Conservation (phyloP, 495 filamentous ascomycete genomes). For the Aspergillus avenaceus region DNA sequence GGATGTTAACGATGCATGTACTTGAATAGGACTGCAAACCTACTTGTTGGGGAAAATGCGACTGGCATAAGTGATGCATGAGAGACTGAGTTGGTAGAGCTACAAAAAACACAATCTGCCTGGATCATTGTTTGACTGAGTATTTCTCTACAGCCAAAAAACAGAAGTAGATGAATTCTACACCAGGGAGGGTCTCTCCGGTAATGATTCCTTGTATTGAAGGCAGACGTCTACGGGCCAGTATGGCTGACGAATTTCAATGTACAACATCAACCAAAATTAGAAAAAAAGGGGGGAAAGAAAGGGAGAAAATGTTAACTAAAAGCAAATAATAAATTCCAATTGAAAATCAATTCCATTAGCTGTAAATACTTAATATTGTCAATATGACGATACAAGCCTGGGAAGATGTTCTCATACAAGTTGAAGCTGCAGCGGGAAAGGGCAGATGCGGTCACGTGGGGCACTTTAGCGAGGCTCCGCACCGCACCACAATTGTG, state of each 20-base stretch:
- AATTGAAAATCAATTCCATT: not conserved
- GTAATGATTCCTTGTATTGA: no score
- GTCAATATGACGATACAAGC: not conserved
- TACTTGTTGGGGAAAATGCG: slow-evolving; percentile 21
- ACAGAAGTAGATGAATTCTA: no score
- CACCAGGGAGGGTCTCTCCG: no score
- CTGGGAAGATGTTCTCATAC: not conserved
- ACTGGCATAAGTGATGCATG: slow-evolving; percentile 20
- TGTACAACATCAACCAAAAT: no score
- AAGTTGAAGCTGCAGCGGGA: slow-evolving; percentile 4
- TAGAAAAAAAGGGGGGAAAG: no score
- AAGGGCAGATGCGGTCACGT: slow-evolving; percentile 46
- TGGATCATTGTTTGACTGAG: not conserved
- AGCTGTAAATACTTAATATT: not conserved
- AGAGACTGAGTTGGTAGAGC: not conserved
- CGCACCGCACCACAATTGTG: slow-evolving; percentile 48
- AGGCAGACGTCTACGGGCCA: no score
- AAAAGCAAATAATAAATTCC: no score
- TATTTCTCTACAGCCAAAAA: not conserved
- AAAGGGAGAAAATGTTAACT: no score
- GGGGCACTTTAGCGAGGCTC: slow-evolving; percentile 44
- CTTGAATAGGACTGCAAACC: slow-evolving; percentile 22
- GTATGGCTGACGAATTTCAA: no score
- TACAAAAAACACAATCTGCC: not conserved
- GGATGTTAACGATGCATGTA: not conserved